Conservation (phyloP, 345 rosid species). For the Corymbia maculata region DNA sequence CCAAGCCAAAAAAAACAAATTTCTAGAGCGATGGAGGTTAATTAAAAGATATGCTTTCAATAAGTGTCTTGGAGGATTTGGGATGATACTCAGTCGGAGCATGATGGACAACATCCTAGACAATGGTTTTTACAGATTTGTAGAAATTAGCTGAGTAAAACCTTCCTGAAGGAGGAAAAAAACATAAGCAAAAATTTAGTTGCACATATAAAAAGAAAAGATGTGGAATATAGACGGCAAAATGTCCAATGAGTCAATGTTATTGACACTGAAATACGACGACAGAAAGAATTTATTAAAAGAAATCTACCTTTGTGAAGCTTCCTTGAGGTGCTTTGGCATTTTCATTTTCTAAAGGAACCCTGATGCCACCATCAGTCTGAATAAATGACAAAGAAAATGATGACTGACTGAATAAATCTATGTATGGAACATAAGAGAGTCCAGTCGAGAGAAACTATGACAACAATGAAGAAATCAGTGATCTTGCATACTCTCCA, state of each 20-base stretch:
- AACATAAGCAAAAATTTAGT: not conserved
- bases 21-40: not conserved
- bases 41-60: not conserved
- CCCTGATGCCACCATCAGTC: slow-evolving; percentile 54
- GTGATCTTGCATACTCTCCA: not conserved
- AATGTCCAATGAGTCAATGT: not conserved
- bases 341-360: slow-evolving; percentile 42
- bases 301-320: slow-evolving; percentile 45
- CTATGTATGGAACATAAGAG: not conserved
- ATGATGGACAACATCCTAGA: not conserved
- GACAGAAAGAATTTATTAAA: not conserved
- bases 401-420: not conserved
- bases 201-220: not conserved
- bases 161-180: not conserved
- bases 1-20: not conserved
- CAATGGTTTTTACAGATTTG: not conserved
- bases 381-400: slow-evolving; percentile 1
- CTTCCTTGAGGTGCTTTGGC: slow-evolving; percentile 34
- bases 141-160: not conserved
- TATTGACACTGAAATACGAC: not conserved
- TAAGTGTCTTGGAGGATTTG: not conserved
- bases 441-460: not conserved
- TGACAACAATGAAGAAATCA: not conserved
- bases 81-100: not conserved
- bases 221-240: not conserved